A percentile compares a stretch with the other conserved stretches of the same genome.
Conservation (phyloP, 768 basidiomycete genomes). For the Pluteus cervinus region DNA sequence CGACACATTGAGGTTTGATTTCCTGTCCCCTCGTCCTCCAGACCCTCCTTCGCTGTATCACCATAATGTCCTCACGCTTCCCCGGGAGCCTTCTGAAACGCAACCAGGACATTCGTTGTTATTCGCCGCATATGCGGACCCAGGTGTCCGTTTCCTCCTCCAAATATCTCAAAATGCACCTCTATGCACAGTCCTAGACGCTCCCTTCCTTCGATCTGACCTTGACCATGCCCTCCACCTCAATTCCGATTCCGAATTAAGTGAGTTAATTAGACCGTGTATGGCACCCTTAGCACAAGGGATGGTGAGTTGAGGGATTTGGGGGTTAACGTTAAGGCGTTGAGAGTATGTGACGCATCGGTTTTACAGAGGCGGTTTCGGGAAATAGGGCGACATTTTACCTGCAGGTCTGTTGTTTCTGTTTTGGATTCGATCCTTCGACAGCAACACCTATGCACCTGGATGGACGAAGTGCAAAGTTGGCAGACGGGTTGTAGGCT, state of each 20-base stretch:
- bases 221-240: conserved; percentile 34
- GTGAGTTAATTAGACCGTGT: conserved; percentile 32
- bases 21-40: conserved; percentile 69
- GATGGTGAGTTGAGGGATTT: conserved; percentile 37
- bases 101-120: conserved; percentile 75
- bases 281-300: conserved; percentile 36
- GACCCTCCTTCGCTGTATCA: conserved; percentile 59
- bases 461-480: too few species aligned
- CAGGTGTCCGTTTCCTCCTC: conserved; percentile 38
- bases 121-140: conserved; percentile 88
- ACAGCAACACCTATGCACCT: too few species aligned
- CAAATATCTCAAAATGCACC: conserved; percentile 35
- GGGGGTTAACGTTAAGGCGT: conserved; percentile 32
- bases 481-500: conserved; percentile 26
- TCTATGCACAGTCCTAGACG: conserved; percentile 30
- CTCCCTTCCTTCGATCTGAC: conserved; percentile 20
- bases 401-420: too few species aligned
- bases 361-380: conserved; percentile 40
- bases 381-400: conserved; percentile 45
- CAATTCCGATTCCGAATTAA: conserved; percentile 35
- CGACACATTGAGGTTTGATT: conserved; percentile 92
- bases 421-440: too few species aligned
- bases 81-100: conserved; percentile 57
- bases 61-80: conserved; percentile 79
- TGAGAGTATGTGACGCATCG: conserved; percentile 44